phyloP scores from a whole-genome alignment of 169 alveolate species.

The Plasmodium gaboni region DNA sequence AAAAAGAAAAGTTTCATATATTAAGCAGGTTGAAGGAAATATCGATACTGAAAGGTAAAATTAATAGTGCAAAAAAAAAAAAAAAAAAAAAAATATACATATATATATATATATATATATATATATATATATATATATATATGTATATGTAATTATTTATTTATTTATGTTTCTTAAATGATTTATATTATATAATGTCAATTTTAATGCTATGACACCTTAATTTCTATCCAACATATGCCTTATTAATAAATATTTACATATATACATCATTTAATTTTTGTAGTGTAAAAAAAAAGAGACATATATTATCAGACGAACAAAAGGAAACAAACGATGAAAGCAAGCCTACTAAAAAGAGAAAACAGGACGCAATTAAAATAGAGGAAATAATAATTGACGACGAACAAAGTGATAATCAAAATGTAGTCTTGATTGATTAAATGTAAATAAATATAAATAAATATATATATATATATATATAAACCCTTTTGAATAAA shows the following conservation, averaged over 20 bases:
- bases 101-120: too few relatives aligned
- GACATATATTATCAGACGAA: slow-evolving; percentile 14
- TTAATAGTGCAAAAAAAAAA: neutral
- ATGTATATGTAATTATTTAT: neutral
- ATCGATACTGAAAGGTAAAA: neutral
- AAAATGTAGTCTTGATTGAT: slow-evolving; percentile 45
- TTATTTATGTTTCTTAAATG: neutral
- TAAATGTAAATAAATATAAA: neutral
- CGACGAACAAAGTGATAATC: slow-evolving; percentile 24
- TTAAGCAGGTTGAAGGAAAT: neutral
- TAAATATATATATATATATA: neutral
- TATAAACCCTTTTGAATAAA: too few relatives aligned
- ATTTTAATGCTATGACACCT: too few relatives aligned
- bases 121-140: too few relatives aligned
- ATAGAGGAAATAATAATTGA: slow-evolving; percentile 60
- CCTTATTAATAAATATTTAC: too few relatives aligned
- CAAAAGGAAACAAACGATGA: neutral
- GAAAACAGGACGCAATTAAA: neutral
- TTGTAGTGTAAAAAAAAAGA: slow-evolving; percentile 57
- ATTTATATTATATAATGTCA: too few relatives aligned
- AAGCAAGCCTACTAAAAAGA: neutral
- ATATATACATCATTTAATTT: neutral
- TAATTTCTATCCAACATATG: too few relatives aligned
- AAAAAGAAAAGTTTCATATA: slow-evolving; percentile 20
- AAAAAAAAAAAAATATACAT: neutral